Conservation (phyloP, 2,329 filamentous ascomycete genomes). For the Aspergillus aculeatus region DNA sequence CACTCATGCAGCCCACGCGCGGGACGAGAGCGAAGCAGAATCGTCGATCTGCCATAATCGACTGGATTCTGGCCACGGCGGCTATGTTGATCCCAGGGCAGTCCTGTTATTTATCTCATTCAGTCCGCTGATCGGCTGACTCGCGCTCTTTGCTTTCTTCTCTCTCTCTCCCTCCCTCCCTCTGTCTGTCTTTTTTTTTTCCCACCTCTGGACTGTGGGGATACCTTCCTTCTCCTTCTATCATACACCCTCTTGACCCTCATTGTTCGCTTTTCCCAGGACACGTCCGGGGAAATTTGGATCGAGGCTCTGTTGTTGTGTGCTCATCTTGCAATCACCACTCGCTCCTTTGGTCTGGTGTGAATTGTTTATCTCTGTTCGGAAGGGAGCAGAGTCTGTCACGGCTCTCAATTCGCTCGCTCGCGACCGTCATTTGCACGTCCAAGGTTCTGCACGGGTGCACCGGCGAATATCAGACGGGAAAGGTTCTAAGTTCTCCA, state of each 20-base stretch:
- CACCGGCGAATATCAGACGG: neutral
- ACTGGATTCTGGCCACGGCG: constrained; percentile 9
- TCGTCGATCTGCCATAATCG: neutral
- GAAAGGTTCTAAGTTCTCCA: neutral
- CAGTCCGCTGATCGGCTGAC: neutral
- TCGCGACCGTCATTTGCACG: neutral
- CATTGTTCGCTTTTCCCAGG: neutral
- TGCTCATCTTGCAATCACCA: neutral
- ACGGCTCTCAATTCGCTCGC: neutral
- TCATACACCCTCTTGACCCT: neutral
- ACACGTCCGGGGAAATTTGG: neutral
- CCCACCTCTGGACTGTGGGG: constrained; percentile 1
- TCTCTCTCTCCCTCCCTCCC: constrained; percentile 12
- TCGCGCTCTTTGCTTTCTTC: constrained; percentile 2
- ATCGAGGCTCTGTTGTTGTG: neutral
- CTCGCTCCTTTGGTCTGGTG: neutral
- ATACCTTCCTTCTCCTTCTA: neutral
- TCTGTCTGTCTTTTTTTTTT: constrained; percentile 5
- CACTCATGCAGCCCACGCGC: neutral
- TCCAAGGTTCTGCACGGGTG: no score
- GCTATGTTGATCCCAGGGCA: constrained; percentile 13
- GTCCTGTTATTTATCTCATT: constrained; percentile 5
- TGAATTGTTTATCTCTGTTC: neutral
- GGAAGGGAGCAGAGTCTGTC: neutral
- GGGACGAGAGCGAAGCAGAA: neutral